phyloP scores from a whole-genome alignment of 108 stramenopile species.

The Pseudonitzschia pungens region DNA sequence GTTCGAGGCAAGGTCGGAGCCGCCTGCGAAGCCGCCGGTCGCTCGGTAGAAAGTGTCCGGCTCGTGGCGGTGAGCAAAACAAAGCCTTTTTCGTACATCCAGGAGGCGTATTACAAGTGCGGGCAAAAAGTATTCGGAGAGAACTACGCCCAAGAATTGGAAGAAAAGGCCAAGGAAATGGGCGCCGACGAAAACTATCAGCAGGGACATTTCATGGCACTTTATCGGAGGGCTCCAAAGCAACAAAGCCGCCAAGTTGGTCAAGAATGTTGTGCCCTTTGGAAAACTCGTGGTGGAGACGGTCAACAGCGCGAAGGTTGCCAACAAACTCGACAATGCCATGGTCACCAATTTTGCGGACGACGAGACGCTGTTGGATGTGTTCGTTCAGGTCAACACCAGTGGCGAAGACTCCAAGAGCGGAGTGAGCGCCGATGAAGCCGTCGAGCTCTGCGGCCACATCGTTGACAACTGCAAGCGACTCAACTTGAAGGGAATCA shows the following conservation, averaged over 20 bases:
- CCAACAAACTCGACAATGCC: constrained; percentile 87
- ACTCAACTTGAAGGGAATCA: constrained; percentile 87
- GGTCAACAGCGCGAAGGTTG: constrained; percentile 88
- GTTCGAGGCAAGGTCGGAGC: constrained; percentile 29
- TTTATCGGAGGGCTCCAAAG: constrained; percentile 97
- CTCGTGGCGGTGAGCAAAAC: constrained; percentile 94
- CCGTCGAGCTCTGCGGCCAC: constrained; percentile 54
- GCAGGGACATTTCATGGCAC: constrained; percentile 86
- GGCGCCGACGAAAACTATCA: constrained; percentile 36
- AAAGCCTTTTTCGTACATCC: constrained; percentile 84
- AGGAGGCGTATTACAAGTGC: constrained; percentile 80
- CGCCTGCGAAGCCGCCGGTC: constrained; percentile 25
- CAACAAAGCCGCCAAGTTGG: constrained; percentile 90
- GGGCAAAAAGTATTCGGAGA: constrained; percentile 96
- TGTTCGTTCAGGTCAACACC: constrained; percentile 96
- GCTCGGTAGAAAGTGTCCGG: constrained; percentile 41
- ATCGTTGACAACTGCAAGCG: constrained; percentile 67
- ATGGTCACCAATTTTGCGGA: constrained; percentile 45
- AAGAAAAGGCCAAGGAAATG: constrained; percentile 86
- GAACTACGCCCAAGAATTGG: constrained; percentile 99
- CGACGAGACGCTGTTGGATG: constrained; percentile 36
- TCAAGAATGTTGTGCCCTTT: constrained; percentile 61
- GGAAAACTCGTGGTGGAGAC: constrained; percentile 80
- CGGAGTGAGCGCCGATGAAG: constrained; percentile 75
- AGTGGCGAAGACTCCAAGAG: constrained; percentile 94